Conservation (phyloP, 2,329 filamentous ascomycete species). For the Aspergillus pseudoterreus region DNA sequence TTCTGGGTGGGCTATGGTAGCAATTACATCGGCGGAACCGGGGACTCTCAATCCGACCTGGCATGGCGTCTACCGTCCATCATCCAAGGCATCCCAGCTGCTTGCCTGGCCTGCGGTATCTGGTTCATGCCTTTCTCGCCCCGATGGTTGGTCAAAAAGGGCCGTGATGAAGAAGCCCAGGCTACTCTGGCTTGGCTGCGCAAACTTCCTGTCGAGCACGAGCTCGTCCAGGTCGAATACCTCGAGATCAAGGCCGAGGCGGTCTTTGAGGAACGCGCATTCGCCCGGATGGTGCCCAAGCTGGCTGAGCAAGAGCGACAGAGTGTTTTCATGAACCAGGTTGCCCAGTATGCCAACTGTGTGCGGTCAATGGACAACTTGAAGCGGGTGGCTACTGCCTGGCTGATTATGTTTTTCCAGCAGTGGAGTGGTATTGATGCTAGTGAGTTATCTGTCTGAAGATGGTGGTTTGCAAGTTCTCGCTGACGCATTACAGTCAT, state of each 20-base stretch:
- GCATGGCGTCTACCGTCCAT: conserved; percentile 47
- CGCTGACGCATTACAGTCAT: conserved; percentile 26
- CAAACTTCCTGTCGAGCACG: conserved; percentile 30
- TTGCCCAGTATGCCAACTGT: conserved; percentile 50
- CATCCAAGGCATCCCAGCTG: conserved; percentile 42
- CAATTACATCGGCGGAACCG: conserved; percentile 36
- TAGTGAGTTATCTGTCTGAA: conserved; percentile 13
- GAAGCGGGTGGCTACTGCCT: conserved; percentile 44
- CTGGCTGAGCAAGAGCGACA: conserved; percentile 29
- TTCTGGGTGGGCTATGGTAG: conserved; percentile 40
- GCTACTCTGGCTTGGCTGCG: conserved; percentile 23
- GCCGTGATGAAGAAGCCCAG: conserved; percentile 44
- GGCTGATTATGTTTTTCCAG: conserved; percentile 49
- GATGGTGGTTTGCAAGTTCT: no score
- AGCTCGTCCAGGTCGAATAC: conserved; percentile 43
- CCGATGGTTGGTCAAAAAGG: conserved; percentile 49
- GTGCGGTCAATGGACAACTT: conserved; percentile 50
- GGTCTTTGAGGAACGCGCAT: conserved; percentile 42
- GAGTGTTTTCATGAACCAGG: conserved; percentile 43
- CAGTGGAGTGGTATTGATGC: conserved; percentile 46
- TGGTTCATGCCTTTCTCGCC: conserved; percentile 54
- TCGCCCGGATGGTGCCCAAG: conserved; percentile 45
- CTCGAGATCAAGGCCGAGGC: conserved; percentile 47
- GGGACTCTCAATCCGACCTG: conserved; percentile 32
- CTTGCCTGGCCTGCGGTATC: conserved; percentile 32